phyloP scores from a whole-genome alignment of 169 alveolate genomes.

The Plasmodium gonderi region DNA sequence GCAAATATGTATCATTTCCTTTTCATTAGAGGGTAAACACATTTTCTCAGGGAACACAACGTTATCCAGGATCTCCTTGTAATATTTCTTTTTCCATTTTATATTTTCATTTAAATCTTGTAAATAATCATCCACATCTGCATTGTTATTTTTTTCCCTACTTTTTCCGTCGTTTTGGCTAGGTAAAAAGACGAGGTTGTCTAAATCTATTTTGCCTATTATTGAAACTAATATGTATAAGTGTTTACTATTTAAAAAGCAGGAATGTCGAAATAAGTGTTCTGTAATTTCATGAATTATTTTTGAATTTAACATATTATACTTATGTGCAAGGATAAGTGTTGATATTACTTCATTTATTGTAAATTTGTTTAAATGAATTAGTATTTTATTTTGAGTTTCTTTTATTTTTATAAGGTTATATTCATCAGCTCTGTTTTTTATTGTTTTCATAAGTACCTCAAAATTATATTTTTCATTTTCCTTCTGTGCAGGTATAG shows the following conservation, averaged over 20 bases:
- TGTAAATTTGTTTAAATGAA: slow-evolving; percentile 37
- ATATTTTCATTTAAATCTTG: slow-evolving; percentile 35
- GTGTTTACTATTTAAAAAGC: slow-evolving; percentile 58
- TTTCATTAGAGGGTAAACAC: background rate
- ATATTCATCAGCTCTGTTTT: slow-evolving; percentile 63
- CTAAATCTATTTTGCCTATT: background rate
- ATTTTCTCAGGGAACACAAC: background rate
- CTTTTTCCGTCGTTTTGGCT: background rate
- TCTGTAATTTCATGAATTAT: slow-evolving; percentile 18
- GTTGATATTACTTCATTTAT: slow-evolving; percentile 50
- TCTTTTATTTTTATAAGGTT: slow-evolving; percentile 68
- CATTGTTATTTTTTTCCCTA: background rate
- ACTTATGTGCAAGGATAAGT: slow-evolving; percentile 23
- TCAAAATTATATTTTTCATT: slow-evolving; percentile 60
- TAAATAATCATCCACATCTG: background rate
- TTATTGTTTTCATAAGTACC: slow-evolving; percentile 54
- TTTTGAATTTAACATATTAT: slow-evolving; percentile 40
- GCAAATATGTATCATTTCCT: too few relatives aligned
- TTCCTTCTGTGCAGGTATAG: background rate
- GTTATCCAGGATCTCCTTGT: slow-evolving; percentile 9
- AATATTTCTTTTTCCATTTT: slow-evolving; percentile 29
- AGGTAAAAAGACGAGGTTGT: background rate
- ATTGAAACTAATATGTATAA: slow-evolving; percentile 26
- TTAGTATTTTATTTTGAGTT: slow-evolving; percentile 41
- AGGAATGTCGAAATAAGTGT: slow-evolving; percentile 26